Percentiles rank a stretch among this genome's conserved stretches.
phyloP scores from a whole-genome alignment of 2,329 filamentous ascomycete genomes.

The Ambrosiella cleistominuta region DNA sequence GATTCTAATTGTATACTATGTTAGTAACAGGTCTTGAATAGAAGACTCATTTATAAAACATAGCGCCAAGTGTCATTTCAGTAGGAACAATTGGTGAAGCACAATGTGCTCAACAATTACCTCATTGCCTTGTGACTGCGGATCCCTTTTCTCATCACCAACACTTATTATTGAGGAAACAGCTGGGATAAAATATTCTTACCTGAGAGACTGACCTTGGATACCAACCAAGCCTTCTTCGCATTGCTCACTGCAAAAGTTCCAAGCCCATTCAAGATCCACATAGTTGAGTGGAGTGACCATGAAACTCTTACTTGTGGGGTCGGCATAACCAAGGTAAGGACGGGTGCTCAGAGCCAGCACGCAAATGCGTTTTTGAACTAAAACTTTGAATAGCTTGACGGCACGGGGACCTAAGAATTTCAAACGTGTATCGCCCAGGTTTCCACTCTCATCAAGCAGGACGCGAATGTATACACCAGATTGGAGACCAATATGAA shows the following conservation, averaged over 20 bases:
- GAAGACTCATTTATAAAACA: constrained; percentile 13
- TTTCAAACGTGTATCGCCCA: constrained; percentile 85
- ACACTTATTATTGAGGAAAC: constrained; percentile 18
- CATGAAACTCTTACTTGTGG: constrained; percentile 63
- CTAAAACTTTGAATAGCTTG: constrained; percentile 77
- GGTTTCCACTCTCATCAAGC: constrained; percentile 86
- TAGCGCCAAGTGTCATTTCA: constrained; percentile 36
- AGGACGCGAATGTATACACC: constrained; percentile 93
- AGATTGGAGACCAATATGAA: constrained; percentile 90
- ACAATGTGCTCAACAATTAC: constrained; percentile 28
- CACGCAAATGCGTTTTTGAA: constrained; percentile 69
- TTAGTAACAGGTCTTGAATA: constrained; percentile 19
- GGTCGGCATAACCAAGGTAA: constrained; percentile 91
- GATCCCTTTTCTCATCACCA: constrained; percentile 49
- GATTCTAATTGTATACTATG: constrained; percentile 36
- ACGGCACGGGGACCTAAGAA: constrained; percentile 86
- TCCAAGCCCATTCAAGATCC: constrained; percentile 83
- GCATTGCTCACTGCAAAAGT: constrained; percentile 89
- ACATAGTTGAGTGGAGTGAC: constrained; percentile 83
- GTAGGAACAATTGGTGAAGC: constrained; percentile 89
- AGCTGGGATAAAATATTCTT: constrained; percentile 21
- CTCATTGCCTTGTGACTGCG: constrained; percentile 39
- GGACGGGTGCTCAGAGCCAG: constrained; percentile 80
- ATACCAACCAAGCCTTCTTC: constrained; percentile 89
- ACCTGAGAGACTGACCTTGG: constrained; percentile 75